phyloP scores from a whole-genome alignment of 2,329 filamentous ascomycete species.

The Thielaviopsis musarum region DNA sequence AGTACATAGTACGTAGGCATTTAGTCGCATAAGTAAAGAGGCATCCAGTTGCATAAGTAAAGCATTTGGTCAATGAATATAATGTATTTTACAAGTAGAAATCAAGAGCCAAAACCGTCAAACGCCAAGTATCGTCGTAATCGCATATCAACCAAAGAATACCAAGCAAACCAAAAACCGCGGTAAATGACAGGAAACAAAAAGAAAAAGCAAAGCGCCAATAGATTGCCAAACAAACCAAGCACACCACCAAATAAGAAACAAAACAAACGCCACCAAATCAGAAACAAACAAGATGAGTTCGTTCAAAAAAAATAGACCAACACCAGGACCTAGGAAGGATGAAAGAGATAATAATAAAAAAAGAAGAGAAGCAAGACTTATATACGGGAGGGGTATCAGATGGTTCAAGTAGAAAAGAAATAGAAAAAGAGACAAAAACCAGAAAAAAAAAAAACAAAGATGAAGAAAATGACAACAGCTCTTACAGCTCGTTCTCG shows the following conservation, averaged over 20 bases:
- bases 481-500: background rate
- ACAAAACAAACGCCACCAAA: background rate
- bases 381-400: background rate
- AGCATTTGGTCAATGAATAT: background rate
- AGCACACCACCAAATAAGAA: background rate
- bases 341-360: background rate
- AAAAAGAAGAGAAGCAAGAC: background rate
- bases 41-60: too few relatives aligned
- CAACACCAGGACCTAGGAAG: background rate
- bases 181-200: background rate
- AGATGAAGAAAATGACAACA: background rate
- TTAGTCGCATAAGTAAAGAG: too few relatives aligned
- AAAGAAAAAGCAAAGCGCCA: background rate
- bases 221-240: background rate
- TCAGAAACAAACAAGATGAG: background rate
- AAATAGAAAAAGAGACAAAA: background rate
- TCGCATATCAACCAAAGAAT: background rate
- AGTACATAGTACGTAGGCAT: too few relatives aligned
- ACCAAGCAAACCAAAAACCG: background rate
- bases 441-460: background rate
- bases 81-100: background rate
- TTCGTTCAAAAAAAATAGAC: background rate
- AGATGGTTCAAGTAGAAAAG: background rate
- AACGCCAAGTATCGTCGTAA: background rate
- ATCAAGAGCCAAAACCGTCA: background rate